Evolutionary conservation across 1,139 yeast species (phyloP), one percentile per base, ranked within the genome.

Genomic region (Candida sojae): DNA sequence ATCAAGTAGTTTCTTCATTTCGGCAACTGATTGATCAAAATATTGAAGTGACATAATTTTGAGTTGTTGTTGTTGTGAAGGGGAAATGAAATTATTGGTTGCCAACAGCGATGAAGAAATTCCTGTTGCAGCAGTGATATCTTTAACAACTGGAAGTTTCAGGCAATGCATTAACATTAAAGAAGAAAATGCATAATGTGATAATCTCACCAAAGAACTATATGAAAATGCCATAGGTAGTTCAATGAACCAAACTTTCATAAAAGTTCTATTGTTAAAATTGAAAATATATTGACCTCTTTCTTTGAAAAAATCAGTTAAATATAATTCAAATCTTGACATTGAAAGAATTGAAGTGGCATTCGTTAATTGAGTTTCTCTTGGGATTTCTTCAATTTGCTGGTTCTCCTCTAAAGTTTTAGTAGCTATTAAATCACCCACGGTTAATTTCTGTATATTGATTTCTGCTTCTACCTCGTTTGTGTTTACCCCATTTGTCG

Each of bases 281-380:
- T 36, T 36, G 39, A 36, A 36, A 10, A 36, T 36, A 13, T 23
- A 36, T 26, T 36, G 39, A 26, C 39, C 39, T 6, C 39, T 29
- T 26, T 36, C 39, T 23, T 36, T 36, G 30, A 36, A 36, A 26
- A 36, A 36, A 36, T 36, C 29, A 7, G 39, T 25, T 11, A 36
- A 23, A 26, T 36, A 36, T n/a, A 36, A 25, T 36, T 36, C 39
- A 25, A 36, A 36, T 26, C 30, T 36, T 25, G 39, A 23, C 11
- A 36, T 9, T 4, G 17, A 23, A 26, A 36, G 39, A 2, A 36
- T 11, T 25, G 39, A 25, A 10, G 39, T 36, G 13, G 29, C 10
- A n/a, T 10, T 11, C 11, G n/a, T 36, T 25, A 36, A 25, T 3
- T 4, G 6, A 7, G 28, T 6, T 11, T 11, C 28, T 12, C 30